These are phyloP conservation scores for Syzygium aromaticum DNA, from an alignment of 345 rosid genomes.

Conservation along the genomic window DNA sequence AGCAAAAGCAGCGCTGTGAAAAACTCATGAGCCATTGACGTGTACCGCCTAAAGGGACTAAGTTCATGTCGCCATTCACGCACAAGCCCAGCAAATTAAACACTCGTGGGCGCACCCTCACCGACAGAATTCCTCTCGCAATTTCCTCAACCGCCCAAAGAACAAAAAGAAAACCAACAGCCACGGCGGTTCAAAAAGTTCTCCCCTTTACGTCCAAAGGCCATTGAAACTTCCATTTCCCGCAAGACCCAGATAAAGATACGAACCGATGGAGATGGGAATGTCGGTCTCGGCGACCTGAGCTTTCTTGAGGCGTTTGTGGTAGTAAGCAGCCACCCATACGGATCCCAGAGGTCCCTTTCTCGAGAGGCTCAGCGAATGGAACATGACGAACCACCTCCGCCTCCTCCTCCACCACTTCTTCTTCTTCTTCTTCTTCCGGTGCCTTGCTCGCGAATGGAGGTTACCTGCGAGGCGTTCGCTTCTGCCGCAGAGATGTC, in stretches of 20 bases:
- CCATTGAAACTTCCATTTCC: background rate
- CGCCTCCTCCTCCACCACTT: background rate
- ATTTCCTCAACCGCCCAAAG: background rate
- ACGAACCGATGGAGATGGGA: constrained; percentile 72
- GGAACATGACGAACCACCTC: constrained; percentile 29
- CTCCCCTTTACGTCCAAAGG: background rate
- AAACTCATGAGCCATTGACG: background rate
- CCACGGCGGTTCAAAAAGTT: background rate
- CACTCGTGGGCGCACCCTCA: background rate
- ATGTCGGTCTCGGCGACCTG: constrained; percentile 64
- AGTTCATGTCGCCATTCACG: background rate
- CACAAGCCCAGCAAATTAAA: background rate
- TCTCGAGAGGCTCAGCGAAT: constrained; percentile 45
- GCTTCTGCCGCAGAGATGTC: background rate
- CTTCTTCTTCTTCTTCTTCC: background rate
- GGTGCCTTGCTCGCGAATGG: background rate
- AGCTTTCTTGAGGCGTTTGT: constrained; percentile 62
- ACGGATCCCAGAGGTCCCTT: constrained; percentile 64
- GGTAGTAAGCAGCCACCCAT: constrained; percentile 85
- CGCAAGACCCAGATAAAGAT: constrained; percentile 2
- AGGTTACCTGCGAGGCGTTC: background rate
- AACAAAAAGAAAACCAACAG: background rate
- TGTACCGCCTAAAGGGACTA: background rate
- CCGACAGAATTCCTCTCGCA: background rate
- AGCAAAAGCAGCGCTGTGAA: background rate